Percentiles rank a stretch among this genome's conserved stretches.
phyloP scores from a whole-genome alignment of 2,329 filamentous ascomycete genomes.

The Pyrenophora graminea region DNA sequence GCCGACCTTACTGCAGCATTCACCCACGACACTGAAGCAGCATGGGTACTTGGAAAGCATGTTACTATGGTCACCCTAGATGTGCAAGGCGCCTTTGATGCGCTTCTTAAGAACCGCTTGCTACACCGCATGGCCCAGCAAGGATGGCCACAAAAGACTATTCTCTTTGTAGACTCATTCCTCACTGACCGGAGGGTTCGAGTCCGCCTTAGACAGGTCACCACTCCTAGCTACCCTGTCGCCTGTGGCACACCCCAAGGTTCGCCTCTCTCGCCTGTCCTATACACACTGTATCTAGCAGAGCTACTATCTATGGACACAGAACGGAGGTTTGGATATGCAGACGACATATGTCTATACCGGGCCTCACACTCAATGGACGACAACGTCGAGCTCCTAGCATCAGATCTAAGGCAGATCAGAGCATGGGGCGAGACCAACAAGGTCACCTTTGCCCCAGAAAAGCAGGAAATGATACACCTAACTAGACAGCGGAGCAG shows the following conservation, averaged over 20 bases:
- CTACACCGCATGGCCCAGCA: neutral
- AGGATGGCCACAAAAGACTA: neutral
- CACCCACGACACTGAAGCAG: constrained; percentile 5
- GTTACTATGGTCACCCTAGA: constrained; percentile 8
- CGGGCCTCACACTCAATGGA: neutral
- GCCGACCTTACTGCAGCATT: constrained; percentile 5
- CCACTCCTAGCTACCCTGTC: neutral
- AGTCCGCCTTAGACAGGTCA: neutral
- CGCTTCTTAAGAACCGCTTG: constrained; percentile 3
- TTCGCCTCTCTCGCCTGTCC: constrained; percentile 1
- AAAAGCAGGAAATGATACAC: constrained; percentile 15
- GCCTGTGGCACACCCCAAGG: constrained; percentile 6
- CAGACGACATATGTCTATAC: neutral
- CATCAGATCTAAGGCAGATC: no score
- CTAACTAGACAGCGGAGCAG: constrained; percentile 3
- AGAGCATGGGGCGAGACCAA: constrained; percentile 2
- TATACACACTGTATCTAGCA: constrained; percentile 6
- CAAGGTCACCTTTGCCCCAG: constrained; percentile 11
- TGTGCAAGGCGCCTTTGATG: constrained; percentile 4
- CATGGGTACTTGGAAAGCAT: constrained; percentile 1
- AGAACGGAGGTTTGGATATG: neutral
- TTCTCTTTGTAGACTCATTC: neutral
- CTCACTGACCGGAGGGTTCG: neutral
- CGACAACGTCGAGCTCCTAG: no score
- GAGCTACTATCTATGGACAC: constrained; percentile 2